Evolutionary conservation across 73 alveolate species (phyloP).

Genomic region (Paramecium biaurelia): DNA sequence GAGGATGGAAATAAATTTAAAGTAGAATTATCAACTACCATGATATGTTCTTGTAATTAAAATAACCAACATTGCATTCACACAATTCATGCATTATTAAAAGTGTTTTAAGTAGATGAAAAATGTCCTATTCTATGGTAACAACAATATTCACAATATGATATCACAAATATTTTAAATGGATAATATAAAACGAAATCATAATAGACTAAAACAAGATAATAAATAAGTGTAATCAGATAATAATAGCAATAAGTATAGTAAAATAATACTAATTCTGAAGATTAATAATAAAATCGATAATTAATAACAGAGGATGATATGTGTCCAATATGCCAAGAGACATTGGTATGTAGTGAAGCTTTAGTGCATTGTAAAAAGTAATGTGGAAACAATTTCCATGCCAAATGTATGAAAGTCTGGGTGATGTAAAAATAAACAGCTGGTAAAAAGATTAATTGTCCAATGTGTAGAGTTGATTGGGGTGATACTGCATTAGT

Average conservation of each 20-base stretch:
- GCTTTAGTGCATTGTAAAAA: constrained; percentile 60
- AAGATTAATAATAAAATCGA: not conserved
- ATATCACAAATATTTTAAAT: constrained; percentile 30
- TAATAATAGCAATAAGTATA: not conserved
- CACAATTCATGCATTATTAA: constrained; percentile 55
- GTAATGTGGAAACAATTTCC: constrained; percentile 68
- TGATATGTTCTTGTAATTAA: constrained; percentile 9
- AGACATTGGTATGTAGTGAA: constrained; percentile 31
- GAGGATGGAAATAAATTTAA: constrained; percentile 28
- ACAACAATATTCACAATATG: constrained; percentile 23
- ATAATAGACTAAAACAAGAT: not conserved
- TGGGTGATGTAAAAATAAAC: constrained; percentile 66
- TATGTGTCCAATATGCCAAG: constrained; percentile 65
- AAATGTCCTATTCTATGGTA: constrained; percentile 62
- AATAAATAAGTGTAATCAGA: not conserved
- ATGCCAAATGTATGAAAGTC: constrained; percentile 68
- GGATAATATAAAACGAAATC: not conserved
- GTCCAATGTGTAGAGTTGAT: constrained; percentile 67
- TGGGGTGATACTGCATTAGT: constrained; percentile 52
- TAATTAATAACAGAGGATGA: constrained; percentile 20
- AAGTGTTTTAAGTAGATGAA: constrained; percentile 43
- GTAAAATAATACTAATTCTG: not conserved
- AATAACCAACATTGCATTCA: constrained; percentile 56
- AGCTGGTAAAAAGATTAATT: constrained; percentile 31
- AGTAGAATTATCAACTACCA: not conserved